These are phyloP conservation scores for California macrophylla DNA, from an alignment of 441 rosid species.

Conservation along the genomic window DNA sequence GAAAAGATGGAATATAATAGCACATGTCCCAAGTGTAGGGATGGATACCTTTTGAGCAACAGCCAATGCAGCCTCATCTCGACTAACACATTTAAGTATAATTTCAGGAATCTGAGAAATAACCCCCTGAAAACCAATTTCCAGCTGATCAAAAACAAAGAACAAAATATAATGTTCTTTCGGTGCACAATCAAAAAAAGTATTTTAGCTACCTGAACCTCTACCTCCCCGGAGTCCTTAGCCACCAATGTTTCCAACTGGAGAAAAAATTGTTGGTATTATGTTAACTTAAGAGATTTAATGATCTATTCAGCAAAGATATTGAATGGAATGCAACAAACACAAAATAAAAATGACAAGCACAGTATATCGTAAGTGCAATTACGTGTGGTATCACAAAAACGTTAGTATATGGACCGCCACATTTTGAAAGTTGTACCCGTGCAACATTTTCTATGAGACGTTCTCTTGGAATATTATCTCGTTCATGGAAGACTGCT, in stretches of 20 bases:
- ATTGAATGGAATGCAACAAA: not conserved
- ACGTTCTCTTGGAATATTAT: not conserved
- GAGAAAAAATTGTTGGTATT: slow-evolving; percentile 14
- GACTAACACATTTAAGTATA: slow-evolving; percentile 83
- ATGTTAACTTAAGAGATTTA: not conserved
- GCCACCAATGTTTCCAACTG: slow-evolving; percentile 82
- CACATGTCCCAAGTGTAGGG: not conserved
- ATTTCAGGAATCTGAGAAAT: slow-evolving; percentile 93
- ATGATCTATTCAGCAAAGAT: not conserved
- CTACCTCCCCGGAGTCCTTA: slow-evolving; percentile 62
- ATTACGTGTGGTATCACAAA: not conserved
- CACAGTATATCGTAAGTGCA: not conserved
- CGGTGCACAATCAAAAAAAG: not conserved
- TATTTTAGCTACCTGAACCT: slow-evolving; percentile 58
- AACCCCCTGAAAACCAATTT: slow-evolving; percentile 43
- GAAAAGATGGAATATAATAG: not conserved
- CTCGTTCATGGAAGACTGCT: not conserved
- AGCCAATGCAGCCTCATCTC: slow-evolving; percentile 97
- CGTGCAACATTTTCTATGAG: not conserved
- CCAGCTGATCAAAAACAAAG: not conserved
- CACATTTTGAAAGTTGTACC: not conserved
- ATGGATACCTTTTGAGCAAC: slow-evolving; percentile 77
- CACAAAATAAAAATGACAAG: not conserved
- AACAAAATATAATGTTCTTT: not conserved
- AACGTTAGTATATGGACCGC: not conserved